Conservation (phyloP, 352 stramenopile species). For the Phytophthora foliorum region DNA sequence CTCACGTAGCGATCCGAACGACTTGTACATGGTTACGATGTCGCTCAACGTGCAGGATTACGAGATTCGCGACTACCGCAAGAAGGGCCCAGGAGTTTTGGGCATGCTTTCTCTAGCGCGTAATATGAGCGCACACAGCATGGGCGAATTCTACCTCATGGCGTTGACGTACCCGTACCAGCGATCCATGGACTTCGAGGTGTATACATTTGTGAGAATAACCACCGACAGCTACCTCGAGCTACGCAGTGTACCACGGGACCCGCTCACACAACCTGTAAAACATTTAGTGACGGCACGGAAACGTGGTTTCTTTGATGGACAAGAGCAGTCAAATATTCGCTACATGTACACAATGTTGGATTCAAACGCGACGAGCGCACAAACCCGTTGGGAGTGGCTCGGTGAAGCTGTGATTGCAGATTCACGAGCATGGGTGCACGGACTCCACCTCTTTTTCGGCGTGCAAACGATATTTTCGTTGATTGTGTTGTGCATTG, state of each 20-base stretch:
- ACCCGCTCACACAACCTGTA: conserved; percentile 15
- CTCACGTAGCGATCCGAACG: conserved; percentile 4
- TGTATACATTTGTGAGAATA: conserved; percentile 34
- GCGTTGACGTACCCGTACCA: conserved; percentile 44
- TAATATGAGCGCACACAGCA: conserved; percentile 19
- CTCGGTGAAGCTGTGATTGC: conserved; percentile 32
- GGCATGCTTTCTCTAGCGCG: conserved; percentile 35
- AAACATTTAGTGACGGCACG: conserved; percentile 37
- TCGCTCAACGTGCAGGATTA: conserved; percentile 48
- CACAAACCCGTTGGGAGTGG: conserved; percentile 28
- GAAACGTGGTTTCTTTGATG: conserved; percentile 42
- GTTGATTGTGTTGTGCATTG: conserved; percentile 36
- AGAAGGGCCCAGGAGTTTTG: conserved; percentile 27
- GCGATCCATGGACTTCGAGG: conserved; percentile 37
- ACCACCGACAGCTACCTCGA: conserved; percentile 31
- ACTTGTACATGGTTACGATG: conserved; percentile 35
- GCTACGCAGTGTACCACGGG: conserved; percentile 26
- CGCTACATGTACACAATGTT: conserved; percentile 37
- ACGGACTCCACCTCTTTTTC: conserved; percentile 46
- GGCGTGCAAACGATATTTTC: conserved; percentile 40
- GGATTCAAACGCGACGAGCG: conserved; percentile 20
- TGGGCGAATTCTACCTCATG: conserved; percentile 34
- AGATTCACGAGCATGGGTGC: conserved; percentile 51
- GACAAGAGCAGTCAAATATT: conserved; percentile 43
- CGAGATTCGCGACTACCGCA: conserved; percentile 26